phyloP scores from a whole-genome alignment of 2,329 filamentous ascomycete species.

The Xylaria sp. region DNA sequence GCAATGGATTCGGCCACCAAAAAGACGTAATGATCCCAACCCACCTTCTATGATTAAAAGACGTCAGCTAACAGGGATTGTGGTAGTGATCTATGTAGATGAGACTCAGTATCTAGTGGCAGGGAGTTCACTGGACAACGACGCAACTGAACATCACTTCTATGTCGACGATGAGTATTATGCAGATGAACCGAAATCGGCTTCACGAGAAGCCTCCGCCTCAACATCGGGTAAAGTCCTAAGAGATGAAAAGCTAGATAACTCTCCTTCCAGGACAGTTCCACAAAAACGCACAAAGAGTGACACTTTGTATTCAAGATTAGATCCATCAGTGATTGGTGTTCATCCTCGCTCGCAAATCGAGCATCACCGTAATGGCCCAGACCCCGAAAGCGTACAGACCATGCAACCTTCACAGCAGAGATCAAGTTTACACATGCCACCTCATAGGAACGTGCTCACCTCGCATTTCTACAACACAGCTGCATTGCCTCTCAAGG shows the following conservation, averaged over 20 bases:
- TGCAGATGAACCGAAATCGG: conserved; percentile 30
- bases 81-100: conserved; percentile 49
- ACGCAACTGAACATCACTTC: conserved; percentile 38
- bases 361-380: conserved; percentile 19
- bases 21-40: conserved; percentile 41
- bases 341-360: conserved; percentile 11
- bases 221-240: conserved; percentile 24
- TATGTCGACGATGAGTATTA: conserved; percentile 36
- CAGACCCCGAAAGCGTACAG: conserved; percentile 29
- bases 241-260: not conserved
- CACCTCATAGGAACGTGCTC: conserved; percentile 30
- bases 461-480: conserved; percentile 38
- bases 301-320: conserved; percentile 9
- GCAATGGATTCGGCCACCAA: conserved; percentile 47
- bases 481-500: conserved; percentile 47
- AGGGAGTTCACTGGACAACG: conserved; percentile 41
- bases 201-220: conserved; percentile 27
- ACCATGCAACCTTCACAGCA: conserved; percentile 20
- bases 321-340: conserved; percentile 4
- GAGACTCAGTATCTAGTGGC: conserved; percentile 44
- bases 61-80: conserved; percentile 26
- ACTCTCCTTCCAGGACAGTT: conserved; percentile 9
- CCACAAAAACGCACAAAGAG: not conserved
- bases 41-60: not conserved
- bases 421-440: conserved; percentile 25